Percentiles rank a stretch among this genome's conserved stretches.
phyloP scores from a whole-genome alignment of 2,329 filamentous ascomycete genomes.

The Xylariaceae sp. region DNA sequence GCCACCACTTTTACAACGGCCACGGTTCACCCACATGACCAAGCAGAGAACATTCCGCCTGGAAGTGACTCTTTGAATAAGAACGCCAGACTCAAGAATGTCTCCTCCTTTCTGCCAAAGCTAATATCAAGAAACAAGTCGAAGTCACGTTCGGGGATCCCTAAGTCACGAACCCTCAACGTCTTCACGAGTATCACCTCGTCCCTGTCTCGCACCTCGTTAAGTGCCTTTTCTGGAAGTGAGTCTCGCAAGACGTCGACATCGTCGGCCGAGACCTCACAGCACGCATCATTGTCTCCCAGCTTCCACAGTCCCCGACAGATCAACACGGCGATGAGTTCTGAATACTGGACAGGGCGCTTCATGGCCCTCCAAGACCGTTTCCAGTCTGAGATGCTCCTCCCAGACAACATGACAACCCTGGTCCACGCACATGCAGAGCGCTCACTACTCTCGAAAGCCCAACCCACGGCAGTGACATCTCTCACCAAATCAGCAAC shows the following conservation, averaged over 20 bases:
- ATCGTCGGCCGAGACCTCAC: slow-evolving; percentile 12
- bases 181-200: slow-evolving; percentile 41
- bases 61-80: slow-evolving; percentile 1
- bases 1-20: slow-evolving; percentile 11
- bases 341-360: slow-evolving; percentile 59
- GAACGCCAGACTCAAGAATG: not conserved
- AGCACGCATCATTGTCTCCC: slow-evolving; percentile 1
- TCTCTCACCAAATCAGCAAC: slow-evolving; percentile 14
- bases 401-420: slow-evolving; percentile 19
- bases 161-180: slow-evolving; percentile 42
- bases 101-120: slow-evolving; percentile 1
- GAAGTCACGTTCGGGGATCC: slow-evolving; percentile 24
- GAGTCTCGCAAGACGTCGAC: slow-evolving; percentile 40
- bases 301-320: slow-evolving; percentile 17
- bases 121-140: slow-evolving; percentile 6
- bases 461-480: slow-evolving; percentile 8
- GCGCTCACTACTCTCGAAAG: slow-evolving; percentile 6
- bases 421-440: slow-evolving; percentile 19
- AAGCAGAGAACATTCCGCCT: slow-evolving; percentile 24
- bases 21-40: slow-evolving; percentile 2
- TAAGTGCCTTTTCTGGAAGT: slow-evolving; percentile 30
- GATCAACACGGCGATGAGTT: slow-evolving; percentile 39
- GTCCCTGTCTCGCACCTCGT: slow-evolving; percentile 35
- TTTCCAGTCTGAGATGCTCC: slow-evolving; percentile 40
- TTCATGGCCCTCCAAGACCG: slow-evolving; percentile 54